Conservation (phyloP, 2,329 filamentous ascomycete species). For the Fulvia fulva region DNA sequence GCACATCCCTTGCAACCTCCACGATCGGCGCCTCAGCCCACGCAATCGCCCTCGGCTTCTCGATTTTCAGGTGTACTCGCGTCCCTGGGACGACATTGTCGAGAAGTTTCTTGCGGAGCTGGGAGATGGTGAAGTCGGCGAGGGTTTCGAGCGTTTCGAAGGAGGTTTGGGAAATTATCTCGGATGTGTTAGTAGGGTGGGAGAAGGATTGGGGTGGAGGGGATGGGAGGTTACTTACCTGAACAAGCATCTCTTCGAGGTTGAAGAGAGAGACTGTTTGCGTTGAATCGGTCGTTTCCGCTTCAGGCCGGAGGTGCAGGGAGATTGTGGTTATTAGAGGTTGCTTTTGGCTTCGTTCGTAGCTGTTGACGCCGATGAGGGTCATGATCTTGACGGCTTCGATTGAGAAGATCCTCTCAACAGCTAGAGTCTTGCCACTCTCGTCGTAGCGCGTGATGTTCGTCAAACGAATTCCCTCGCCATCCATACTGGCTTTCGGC, state of each 20-base stretch:
- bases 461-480: conserved; percentile 43
- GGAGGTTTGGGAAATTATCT: conserved; percentile 41
- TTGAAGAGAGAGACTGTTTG: conserved; percentile 16
- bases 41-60: conserved; percentile 70
- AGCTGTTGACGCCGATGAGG: conserved; percentile 67
- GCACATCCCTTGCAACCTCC: conserved; percentile 46
- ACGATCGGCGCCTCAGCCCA: conserved; percentile 68
- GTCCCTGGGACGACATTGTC: conserved; percentile 37
- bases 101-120: conserved; percentile 35
- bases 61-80: conserved; percentile 58
- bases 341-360: conserved; percentile 64
- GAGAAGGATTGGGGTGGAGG: background rate
- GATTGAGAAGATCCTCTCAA: conserved; percentile 24
- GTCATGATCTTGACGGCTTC: conserved; percentile 60
- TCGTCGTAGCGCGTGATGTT: conserved; percentile 28
- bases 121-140: conserved; percentile 42
- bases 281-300: conserved; percentile 4
- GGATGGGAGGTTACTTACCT: background rate
- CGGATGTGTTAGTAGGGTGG: background rate
- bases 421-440: conserved; percentile 36
- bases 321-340: conserved; percentile 61
- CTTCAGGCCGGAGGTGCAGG: conserved; percentile 52
- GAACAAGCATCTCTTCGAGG: background rate
- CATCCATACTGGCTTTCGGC: conserved; percentile 66
- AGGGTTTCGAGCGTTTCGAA: conserved; percentile 49